phyloP scores from a whole-genome alignment of 2,329 filamentous ascomycete genomes.

The Ophiostoma ips region DNA sequence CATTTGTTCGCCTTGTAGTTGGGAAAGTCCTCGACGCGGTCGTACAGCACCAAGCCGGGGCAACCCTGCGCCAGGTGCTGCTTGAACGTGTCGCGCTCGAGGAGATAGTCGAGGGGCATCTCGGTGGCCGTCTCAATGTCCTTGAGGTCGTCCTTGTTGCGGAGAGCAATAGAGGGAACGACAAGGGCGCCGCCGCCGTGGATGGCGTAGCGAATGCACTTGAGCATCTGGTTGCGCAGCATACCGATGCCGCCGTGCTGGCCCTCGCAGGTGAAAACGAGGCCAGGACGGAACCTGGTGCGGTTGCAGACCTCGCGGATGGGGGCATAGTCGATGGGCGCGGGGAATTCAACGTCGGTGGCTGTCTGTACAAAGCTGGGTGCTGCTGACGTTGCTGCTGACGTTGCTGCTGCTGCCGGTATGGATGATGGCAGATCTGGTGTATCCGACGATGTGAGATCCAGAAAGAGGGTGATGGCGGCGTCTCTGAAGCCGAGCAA shows the following conservation, averaged over 20 bases:
- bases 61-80: slow-evolving; percentile 16
- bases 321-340: slow-evolving; percentile 22
- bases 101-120: slow-evolving; percentile 19
- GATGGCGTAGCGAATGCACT: slow-evolving; percentile 27
- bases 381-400: neutral
- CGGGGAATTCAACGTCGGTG: slow-evolving; percentile 22
- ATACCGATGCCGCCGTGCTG: slow-evolving; percentile 27
- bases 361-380: slow-evolving; percentile 16
- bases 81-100: slow-evolving; percentile 19
- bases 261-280: slow-evolving; percentile 27
- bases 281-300: slow-evolving; percentile 19
- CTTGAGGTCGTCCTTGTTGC: slow-evolving; percentile 20
- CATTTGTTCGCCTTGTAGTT: slow-evolving; percentile 13
- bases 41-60: slow-evolving; percentile 18
- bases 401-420: too few species aligned
- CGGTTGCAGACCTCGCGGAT: slow-evolving; percentile 21
- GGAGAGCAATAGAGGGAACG: slow-evolving; percentile 23
- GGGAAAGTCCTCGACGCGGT: slow-evolving; percentile 19
- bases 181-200: slow-evolving; percentile 23
- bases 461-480: slow-evolving; percentile 1
- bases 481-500: slow-evolving; percentile 9
- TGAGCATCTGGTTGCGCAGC: slow-evolving; percentile 27
- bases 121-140: slow-evolving; percentile 20
- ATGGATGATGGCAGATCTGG: neutral
- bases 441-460: neutral